Percentiles rank a stretch among this genome's conserved stretches.
Conservation (phyloP, 1,139 yeast genomes). For the Lodderomyces theae region DNA sequence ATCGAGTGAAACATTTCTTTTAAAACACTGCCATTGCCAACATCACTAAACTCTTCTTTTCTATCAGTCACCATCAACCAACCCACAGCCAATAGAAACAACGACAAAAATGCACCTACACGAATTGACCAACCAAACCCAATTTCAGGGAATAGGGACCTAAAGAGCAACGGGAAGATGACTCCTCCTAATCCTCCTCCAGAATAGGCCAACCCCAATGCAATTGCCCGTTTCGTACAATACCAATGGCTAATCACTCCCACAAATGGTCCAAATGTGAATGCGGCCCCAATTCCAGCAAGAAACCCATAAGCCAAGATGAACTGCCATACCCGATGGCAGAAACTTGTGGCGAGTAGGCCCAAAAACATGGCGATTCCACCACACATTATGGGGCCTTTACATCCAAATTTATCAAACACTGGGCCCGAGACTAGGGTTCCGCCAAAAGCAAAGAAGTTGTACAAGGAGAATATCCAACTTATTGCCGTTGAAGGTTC, state of each 20-base stretch:
- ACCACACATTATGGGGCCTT: conserved; percentile 19
- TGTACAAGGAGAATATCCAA: conserved; percentile 34
- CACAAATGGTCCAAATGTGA: conserved; percentile 26
- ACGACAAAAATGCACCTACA: conserved; percentile 23
- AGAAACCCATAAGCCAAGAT: conserved; percentile 22
- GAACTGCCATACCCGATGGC: conserved; percentile 25
- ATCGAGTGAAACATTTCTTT: conserved; percentile 23
- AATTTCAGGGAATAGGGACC: conserved; percentile 21
- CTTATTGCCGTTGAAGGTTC: conserved; percentile 24
- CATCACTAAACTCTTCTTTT: conserved; percentile 18
- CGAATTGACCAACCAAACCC: conserved; percentile 33
- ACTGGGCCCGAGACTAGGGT: conserved; percentile 30
- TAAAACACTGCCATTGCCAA: conserved; percentile 11
- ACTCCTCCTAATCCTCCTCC: conserved; percentile 34
- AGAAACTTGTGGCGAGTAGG: conserved; percentile 23
- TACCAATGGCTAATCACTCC: conserved; percentile 26
- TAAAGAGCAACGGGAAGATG: conserved; percentile 24
- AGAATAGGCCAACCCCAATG: conserved; percentile 24
- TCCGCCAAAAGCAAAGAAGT: conserved; percentile 28
- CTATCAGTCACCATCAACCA: conserved; percentile 22
- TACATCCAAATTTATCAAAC: conserved; percentile 25
- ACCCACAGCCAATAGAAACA: conserved; percentile 18
- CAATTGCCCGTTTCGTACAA: conserved; percentile 21
- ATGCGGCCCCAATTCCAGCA: conserved; percentile 28
- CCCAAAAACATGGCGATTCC: conserved; percentile 20